These are phyloP conservation scores for Amborella trichopoda DNA, from an alignment of 164 flowering plant species.

Conservation along the genomic window DNA sequence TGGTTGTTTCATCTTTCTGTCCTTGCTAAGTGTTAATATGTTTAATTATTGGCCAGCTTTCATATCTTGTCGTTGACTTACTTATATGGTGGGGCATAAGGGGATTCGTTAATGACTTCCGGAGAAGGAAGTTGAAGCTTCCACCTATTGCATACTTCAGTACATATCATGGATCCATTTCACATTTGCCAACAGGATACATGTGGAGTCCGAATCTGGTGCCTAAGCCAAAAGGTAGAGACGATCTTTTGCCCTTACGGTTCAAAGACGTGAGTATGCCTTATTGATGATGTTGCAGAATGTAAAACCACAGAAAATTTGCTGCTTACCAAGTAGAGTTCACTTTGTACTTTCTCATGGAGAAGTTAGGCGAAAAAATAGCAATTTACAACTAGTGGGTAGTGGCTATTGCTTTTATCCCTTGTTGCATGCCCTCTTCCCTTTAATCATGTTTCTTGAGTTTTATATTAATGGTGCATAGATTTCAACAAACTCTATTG, in stretches of 20 bases:
- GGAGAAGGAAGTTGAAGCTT: slow-evolving; percentile 80
- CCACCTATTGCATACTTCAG: slow-evolving; percentile 90
- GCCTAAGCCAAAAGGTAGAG: slow-evolving; percentile 79
- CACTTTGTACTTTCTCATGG: too few relatives aligned
- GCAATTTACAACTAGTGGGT: too few relatives aligned
- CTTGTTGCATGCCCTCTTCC: too few relatives aligned
- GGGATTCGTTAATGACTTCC: slow-evolving; percentile 76
- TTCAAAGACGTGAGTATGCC: not conserved
- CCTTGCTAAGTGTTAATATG: not conserved
- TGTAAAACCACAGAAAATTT: too few relatives aligned
- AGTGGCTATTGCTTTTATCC: too few relatives aligned
- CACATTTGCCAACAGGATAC: slow-evolving; percentile 87
- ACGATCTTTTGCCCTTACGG: not conserved
- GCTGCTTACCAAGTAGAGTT: too few relatives aligned
- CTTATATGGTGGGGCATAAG: slow-evolving; percentile 94
- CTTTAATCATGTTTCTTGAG: too few relatives aligned
- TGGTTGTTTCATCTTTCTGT: not conserved
- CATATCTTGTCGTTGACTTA: slow-evolving; percentile 77
- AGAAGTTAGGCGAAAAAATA: too few relatives aligned
- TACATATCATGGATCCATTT: slow-evolving; percentile 72
- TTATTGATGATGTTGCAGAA: too few relatives aligned
- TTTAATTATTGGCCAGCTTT: slow-evolving; percentile 43
- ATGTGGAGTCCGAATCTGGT: slow-evolving; percentile 97
- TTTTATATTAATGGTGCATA: too few relatives aligned
- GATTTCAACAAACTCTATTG: too few relatives aligned